phyloP scores from a whole-genome alignment of 257 asterid species.

The Rubia yunnanensis region DNA sequence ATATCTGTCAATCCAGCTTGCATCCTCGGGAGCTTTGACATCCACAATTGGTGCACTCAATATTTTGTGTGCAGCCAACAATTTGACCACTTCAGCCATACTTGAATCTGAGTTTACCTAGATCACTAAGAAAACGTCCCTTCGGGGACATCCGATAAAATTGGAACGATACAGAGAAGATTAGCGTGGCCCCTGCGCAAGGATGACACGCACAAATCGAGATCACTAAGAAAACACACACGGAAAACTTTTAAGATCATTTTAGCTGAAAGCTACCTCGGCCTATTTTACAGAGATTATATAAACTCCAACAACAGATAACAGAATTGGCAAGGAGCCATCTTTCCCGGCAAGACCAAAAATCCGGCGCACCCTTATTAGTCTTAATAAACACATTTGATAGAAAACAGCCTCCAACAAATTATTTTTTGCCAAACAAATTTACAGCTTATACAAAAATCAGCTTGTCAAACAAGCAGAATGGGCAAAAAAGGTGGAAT shows the following conservation, averaged over 20 bases:
- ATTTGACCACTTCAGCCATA: conserved; percentile 78
- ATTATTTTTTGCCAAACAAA: no score
- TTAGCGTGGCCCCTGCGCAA: conserved; percentile 34
- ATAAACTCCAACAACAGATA: not conserved
- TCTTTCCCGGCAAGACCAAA: no score
- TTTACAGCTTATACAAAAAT: no score
- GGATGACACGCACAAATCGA: conserved; percentile 36
- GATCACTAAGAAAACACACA: conserved; percentile 13
- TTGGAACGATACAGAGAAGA: conserved; percentile 18
- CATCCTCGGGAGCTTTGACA: conserved; percentile 83
- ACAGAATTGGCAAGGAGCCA: no score
- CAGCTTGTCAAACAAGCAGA: not conserved
- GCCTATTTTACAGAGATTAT: not conserved
- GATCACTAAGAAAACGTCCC: conserved; percentile 47
- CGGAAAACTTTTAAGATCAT: not conserved
- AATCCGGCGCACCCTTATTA: no score
- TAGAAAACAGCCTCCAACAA: not conserved
- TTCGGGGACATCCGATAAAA: conserved; percentile 20
- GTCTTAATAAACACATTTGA: not conserved
- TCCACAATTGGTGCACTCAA: conserved; percentile 91
- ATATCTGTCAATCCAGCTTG: conserved; percentile 96
- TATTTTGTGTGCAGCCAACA: conserved; percentile 58
- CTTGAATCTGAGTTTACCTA: conserved; percentile 83
- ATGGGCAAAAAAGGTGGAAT: not conserved
- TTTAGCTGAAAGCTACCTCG: not conserved